phyloP scores from a whole-genome alignment of 1,284 basidiomycete species.

The Chiua sp. region DNA sequence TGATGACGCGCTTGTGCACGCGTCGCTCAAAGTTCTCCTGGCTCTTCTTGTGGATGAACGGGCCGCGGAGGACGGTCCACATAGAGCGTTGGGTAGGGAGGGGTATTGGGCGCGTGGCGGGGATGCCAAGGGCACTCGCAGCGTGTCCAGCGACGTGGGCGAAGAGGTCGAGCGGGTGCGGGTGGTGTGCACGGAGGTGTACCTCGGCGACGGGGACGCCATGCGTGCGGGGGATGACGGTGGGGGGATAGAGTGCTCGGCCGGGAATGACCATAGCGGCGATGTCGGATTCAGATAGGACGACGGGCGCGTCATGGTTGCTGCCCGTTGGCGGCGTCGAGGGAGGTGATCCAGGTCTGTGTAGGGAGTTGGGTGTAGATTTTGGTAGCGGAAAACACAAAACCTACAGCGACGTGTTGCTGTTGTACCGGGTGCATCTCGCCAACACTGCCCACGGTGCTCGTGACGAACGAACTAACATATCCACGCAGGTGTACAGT shows the following conservation, averaged over 20 bases:
- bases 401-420: constrained; percentile 18
- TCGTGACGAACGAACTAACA: constrained; percentile 27
- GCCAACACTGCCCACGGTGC: constrained; percentile 20
- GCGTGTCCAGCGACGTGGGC: constrained; percentile 87
- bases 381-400: not conserved
- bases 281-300: constrained; percentile 49
- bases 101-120: constrained; percentile 68
- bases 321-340: not conserved
- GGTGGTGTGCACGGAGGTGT: constrained; percentile 83
- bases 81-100: constrained; percentile 83
- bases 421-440: constrained; percentile 27
- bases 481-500: constrained; percentile 8
- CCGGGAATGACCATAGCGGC: constrained; percentile 63
- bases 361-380: not conserved
- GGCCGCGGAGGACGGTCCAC: constrained; percentile 88
- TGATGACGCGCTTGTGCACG: constrained; percentile 86
- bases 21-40: constrained; percentile 96
- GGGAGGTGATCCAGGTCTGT: constrained; percentile 8
- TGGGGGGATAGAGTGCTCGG: constrained; percentile 56
- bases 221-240: constrained; percentile 67
- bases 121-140: constrained; percentile 85
- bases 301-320: constrained; percentile 13
- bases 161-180: constrained; percentile 77
- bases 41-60: constrained; percentile 94
- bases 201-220: constrained; percentile 83